Conservation (phyloP, 139 green algal genomes). For the Chlamydomonas applanata region DNA sequence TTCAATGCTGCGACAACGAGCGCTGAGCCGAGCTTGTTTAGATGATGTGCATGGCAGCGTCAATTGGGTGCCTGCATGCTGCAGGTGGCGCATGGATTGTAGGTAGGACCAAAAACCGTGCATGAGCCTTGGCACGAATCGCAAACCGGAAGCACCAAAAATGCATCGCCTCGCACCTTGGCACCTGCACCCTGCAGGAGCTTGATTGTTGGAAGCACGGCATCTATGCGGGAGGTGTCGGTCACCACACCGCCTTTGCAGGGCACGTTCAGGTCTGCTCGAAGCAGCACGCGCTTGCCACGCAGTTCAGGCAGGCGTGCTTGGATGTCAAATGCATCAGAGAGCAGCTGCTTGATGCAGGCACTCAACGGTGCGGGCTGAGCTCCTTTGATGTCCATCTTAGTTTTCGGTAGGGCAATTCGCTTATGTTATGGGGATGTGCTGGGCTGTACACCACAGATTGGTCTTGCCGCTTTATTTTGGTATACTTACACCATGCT, state of each 20-base stretch:
- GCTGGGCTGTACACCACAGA: conserved; percentile 12
- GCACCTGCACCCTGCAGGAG: conserved; percentile 23
- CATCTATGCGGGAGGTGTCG: conserved; percentile 63
- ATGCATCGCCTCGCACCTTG: no score
- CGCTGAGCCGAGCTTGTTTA: no score
- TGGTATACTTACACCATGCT: not conserved
- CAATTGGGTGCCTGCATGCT: no score
- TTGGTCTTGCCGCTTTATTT: not conserved
- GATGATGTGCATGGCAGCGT: no score
- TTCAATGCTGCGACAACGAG: no score
- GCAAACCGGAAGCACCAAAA: no score
- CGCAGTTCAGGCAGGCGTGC: conserved; percentile 17
- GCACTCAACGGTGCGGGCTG: not conserved
- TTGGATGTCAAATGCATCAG: conserved; percentile 46
- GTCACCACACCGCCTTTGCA: conserved; percentile 52
- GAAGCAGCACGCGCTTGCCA: conserved; percentile 65
- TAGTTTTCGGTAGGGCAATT: conserved; percentile 17
- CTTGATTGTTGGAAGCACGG: conserved; percentile 65
- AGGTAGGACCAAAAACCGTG: no score
- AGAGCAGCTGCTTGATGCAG: conserved; percentile 46
- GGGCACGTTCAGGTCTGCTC: conserved; percentile 78
- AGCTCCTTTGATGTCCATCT: not conserved
- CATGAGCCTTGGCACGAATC: no score
- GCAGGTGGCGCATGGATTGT: no score
- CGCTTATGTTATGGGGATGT: not conserved